Percentiles rank a stretch among this genome's conserved stretches.
Conservation (phyloP, 352 stramenopile species). For the Aphanomyces stellatus region DNA sequence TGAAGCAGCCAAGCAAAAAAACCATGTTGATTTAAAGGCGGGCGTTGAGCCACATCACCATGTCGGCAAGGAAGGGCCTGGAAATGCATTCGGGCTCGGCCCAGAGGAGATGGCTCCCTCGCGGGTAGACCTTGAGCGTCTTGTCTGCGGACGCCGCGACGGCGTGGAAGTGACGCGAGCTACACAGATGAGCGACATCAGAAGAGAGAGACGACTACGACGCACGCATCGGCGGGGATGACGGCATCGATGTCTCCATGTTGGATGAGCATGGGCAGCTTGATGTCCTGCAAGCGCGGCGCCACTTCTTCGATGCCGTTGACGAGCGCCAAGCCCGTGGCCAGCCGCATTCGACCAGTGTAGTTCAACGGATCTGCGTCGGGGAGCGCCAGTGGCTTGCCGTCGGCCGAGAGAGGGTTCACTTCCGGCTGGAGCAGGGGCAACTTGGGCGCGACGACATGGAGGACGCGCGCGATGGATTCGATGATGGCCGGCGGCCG, state of each 20-base stretch:
- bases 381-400: neutral
- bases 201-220: neutral
- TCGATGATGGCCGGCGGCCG: slow-evolving; percentile 40
- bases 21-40: too few species aligned
- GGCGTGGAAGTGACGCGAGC: neutral
- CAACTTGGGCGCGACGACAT: slow-evolving; percentile 51
- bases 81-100: neutral
- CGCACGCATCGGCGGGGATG: neutral
- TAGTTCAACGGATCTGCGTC: slow-evolving; percentile 56
- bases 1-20: too few species aligned
- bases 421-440: slow-evolving; percentile 30
- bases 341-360: slow-evolving; percentile 57
- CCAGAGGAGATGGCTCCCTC: neutral
- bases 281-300: slow-evolving; percentile 43
- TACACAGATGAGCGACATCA: neutral
- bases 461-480: slow-evolving; percentile 39
- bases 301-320: slow-evolving; percentile 48
- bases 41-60: neutral
- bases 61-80: neutral
- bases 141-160: neutral
- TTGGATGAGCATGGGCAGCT: slow-evolving; percentile 64
- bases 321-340: slow-evolving; percentile 56
- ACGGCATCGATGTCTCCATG: slow-evolving; percentile 56
- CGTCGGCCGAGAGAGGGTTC: neutral
- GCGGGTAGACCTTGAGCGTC: neutral